phyloP scores from a whole-genome alignment of 2,329 filamentous ascomycete species.

The Claviceps pusilla region DNA sequence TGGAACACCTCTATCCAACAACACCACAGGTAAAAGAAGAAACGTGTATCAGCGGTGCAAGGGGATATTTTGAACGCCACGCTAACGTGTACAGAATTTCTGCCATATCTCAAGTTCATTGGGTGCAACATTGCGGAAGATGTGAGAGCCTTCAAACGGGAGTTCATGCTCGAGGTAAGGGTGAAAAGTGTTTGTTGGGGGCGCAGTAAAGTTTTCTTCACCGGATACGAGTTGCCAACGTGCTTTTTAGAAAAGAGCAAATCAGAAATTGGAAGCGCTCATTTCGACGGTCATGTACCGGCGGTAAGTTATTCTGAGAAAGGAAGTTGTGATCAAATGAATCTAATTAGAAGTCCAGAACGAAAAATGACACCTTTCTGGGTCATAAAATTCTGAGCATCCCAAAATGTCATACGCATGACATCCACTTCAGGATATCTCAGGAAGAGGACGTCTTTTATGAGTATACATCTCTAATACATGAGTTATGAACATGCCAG shows the following conservation, averaged over 20 bases:
- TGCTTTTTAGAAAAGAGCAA: conserved; percentile 4
- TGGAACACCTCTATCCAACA: conserved; percentile 23
- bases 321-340: background rate
- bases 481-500: background rate
- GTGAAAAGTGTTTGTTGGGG: background rate
- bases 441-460: conserved; percentile 10
- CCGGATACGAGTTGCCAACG: background rate
- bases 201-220: background rate
- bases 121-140: conserved; percentile 7
- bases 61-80: background rate
- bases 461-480: background rate
- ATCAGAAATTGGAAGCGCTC: conserved; percentile 9
- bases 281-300: conserved; percentile 15
- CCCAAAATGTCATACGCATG: conserved; percentile 4
- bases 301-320: conserved; percentile 9
- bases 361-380: conserved; percentile 14
- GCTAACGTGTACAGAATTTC: conserved; percentile 17
- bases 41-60: background rate
- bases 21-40: conserved; percentile 12
- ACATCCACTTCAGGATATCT: conserved; percentile 13
- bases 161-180: conserved; percentile 10
- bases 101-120: conserved; percentile 20
- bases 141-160: background rate
- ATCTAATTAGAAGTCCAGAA: conserved; percentile 8
- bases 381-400: conserved; percentile 14